A percentile compares a stretch with the other conserved stretches of the same genome.
phyloP scores from a whole-genome alignment of 768 basidiomycete genomes.

The Tubosaeta sp. region DNA sequence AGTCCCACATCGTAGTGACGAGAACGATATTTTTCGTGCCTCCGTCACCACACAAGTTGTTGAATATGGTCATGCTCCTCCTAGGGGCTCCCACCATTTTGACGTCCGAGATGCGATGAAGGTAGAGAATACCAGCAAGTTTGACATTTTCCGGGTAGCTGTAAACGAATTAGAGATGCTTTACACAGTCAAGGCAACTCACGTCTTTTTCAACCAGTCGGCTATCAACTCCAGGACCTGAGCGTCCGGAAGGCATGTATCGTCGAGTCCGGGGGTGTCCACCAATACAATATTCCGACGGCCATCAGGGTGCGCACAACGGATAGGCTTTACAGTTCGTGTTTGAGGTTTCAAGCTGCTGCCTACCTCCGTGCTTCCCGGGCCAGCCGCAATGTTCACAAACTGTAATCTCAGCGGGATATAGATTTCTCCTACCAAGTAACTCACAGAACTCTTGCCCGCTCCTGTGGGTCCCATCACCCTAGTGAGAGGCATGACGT shows the following conservation, averaged over 20 bases:
- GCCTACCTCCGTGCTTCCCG: not conserved
- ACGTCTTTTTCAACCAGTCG: constrained; percentile 18
- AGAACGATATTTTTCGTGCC: constrained; percentile 14
- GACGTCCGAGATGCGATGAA: constrained; percentile 12
- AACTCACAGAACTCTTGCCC: constrained; percentile 21
- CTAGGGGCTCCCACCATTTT: not conserved
- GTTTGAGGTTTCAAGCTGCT: constrained; percentile 7
- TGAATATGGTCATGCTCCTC: constrained; percentile 8
- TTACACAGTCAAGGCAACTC: not conserved
- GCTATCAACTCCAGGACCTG: constrained; percentile 10
- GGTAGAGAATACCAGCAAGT: constrained; percentile 11
- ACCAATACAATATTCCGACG: constrained; percentile 11
- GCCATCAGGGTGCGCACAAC: constrained; percentile 13
- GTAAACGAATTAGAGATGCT: not conserved
- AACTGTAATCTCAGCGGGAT: not conserved
- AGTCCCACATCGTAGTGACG: constrained; percentile 21
- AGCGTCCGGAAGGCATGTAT: constrained; percentile 7
- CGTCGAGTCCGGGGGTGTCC: constrained; percentile 18
- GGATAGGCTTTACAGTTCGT: constrained; percentile 2
- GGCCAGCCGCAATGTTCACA: constrained; percentile 7
- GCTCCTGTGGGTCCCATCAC: constrained; percentile 16
- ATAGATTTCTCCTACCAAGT: not conserved
- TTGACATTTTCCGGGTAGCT: constrained; percentile 10
- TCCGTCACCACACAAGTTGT: constrained; percentile 5
- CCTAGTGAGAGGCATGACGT: not conserved